A percentile compares a stretch with the other conserved stretches of the same genome.
Conservation (phyloP, 768 basidiomycete species). For the Leccinum barrowsii region DNA sequence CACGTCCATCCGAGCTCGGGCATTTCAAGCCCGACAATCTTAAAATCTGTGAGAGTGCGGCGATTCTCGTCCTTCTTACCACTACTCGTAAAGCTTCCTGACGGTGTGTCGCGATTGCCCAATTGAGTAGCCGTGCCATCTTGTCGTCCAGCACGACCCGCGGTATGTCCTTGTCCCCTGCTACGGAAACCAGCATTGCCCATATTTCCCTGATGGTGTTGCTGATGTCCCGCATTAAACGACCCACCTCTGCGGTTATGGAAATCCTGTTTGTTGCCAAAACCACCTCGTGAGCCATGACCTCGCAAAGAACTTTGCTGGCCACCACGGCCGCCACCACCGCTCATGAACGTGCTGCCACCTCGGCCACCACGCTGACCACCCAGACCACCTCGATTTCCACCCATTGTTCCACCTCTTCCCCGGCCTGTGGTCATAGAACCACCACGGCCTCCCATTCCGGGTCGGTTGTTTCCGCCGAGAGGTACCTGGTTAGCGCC, state of each 20-base stretch:
- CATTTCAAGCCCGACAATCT: slow-evolving; percentile 88
- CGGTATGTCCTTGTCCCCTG: slow-evolving; percentile 55
- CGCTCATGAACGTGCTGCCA: slow-evolving; percentile 30
- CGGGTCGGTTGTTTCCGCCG: slow-evolving; percentile 44
- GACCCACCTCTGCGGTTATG: slow-evolving; percentile 65
- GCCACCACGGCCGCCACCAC: slow-evolving; percentile 43
- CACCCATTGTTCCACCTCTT: slow-evolving; percentile 49
- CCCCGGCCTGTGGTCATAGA: slow-evolving; percentile 32
- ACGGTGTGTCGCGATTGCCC: slow-evolving; percentile 48
- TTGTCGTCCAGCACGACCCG: slow-evolving; percentile 38
- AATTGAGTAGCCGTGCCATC: slow-evolving; percentile 34
- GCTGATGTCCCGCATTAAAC: slow-evolving; percentile 47
- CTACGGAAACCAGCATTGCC: slow-evolving; percentile 51
- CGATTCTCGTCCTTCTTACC: slow-evolving; percentile 87
- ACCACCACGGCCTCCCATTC: slow-evolving; percentile 43
- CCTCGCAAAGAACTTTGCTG: slow-evolving; percentile 52
- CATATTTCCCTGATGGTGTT: slow-evolving; percentile 33
- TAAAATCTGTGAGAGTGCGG: slow-evolving; percentile 96
- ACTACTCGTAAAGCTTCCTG: slow-evolving; percentile 41
- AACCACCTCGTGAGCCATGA: slow-evolving; percentile 64
- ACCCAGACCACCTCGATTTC: slow-evolving; percentile 42
- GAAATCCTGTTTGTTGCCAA: slow-evolving; percentile 58
- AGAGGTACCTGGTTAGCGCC: slow-evolving; percentile 39
- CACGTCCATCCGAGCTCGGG: slow-evolving; percentile 83
- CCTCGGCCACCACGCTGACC: slow-evolving; percentile 42